Evolutionary conservation across 176 grass and related monocot species (phyloP).

Genomic region (Panicum miliaceum): DNA sequence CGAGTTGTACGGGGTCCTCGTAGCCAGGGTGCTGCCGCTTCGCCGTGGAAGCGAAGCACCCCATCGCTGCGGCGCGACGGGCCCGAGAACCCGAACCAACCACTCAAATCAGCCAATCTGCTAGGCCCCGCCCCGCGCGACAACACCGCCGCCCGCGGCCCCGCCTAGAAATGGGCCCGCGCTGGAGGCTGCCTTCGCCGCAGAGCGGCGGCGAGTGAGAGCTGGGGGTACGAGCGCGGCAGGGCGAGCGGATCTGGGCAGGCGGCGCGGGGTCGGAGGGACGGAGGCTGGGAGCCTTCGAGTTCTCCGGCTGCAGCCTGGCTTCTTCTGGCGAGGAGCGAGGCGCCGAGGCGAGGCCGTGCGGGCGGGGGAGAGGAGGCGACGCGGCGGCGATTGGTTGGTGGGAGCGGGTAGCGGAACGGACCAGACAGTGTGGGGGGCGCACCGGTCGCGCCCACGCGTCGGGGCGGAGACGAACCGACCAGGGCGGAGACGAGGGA

Average conservation of each 20-base stretch:
- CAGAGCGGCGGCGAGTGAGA: not conserved
- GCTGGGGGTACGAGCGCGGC: not conserved
- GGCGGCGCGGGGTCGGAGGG: not conserved
- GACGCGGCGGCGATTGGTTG: constrained; percentile 24
- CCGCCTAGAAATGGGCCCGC: not conserved
- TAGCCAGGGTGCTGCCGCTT: constrained; percentile 77
- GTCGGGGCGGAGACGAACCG: not conserved
- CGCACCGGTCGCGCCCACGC: not conserved
- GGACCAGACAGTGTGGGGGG: not conserved
- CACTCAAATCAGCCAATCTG: not conserved
- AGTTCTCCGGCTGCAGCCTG: not conserved
- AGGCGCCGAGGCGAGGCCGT: not conserved
- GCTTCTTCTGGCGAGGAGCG: not conserved
- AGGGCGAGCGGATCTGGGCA: constrained; percentile 31
- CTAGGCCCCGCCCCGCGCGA: not conserved
- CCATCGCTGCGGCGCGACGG: constrained; percentile 48
- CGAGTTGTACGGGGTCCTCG: constrained; percentile 83
- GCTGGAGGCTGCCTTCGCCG: not conserved
- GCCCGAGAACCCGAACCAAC: not conserved
- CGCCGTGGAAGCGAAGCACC: constrained; percentile 65
- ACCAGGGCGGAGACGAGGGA: not conserved
- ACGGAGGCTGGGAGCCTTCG: not conserved
- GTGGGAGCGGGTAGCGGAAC: not conserved
- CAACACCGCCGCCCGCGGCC: not conserved
- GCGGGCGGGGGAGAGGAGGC: not conserved